phyloP scores from a whole-genome alignment of 148 eudicot species.

The Amaranthus palmeri region DNA sequence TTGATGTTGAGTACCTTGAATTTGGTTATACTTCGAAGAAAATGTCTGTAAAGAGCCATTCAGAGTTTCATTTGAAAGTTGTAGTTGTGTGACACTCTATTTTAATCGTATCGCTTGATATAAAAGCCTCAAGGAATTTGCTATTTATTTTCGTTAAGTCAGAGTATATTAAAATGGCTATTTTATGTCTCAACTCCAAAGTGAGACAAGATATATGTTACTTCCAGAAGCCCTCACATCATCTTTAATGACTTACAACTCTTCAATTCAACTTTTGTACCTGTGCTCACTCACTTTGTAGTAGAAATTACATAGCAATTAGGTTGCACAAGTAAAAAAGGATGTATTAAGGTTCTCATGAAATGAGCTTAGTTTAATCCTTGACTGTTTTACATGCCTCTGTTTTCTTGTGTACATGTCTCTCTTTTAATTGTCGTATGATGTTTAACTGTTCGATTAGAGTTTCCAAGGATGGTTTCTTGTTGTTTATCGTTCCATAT shows the following conservation, averaged over 20 bases:
- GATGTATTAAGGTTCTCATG: background rate
- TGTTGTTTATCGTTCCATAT: background rate
- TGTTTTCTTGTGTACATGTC: background rate
- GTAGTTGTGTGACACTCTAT: background rate
- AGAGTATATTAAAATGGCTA: background rate
- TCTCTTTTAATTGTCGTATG: background rate
- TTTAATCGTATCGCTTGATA: background rate
- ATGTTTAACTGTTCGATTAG: background rate
- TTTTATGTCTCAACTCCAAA: too few species aligned
- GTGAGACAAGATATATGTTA: background rate
- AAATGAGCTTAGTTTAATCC: background rate
- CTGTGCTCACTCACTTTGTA: background rate
- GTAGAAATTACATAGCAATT: too few species aligned
- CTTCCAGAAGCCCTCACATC: background rate
- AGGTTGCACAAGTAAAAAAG: background rate
- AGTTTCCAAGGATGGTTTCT: background rate
- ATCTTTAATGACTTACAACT: background rate
- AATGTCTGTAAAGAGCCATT: background rate
- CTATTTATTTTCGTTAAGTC: background rate
- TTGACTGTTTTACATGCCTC: background rate
- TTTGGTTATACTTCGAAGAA: background rate
- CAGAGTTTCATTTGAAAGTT: background rate
- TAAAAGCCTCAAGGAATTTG: background rate
- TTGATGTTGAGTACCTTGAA: background rate
- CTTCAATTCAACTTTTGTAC: background rate